Percentiles rank a stretch among this genome's conserved stretches.
These are phyloP conservation scores for Suhomyces canberraensis DNA, from an alignment of 805 yeast species.

Conservation along the genomic window DNA sequence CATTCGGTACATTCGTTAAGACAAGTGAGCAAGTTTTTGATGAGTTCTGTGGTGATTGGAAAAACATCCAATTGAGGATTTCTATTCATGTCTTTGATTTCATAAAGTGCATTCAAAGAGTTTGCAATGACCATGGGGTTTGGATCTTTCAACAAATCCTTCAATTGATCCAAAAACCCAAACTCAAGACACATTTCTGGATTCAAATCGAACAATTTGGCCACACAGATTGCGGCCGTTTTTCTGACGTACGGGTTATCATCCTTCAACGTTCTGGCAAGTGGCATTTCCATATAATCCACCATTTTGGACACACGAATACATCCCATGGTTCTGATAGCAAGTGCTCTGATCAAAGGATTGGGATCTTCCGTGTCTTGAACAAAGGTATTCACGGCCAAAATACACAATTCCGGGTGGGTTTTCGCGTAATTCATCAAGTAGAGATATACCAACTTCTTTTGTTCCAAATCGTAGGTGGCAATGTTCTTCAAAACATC, in stretches of 20 bases:
- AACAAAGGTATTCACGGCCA: constrained; percentile 96
- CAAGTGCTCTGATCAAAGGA: constrained; percentile 92
- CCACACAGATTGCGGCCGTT: constrained; percentile 96
- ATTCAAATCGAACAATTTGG: constrained; percentile 85
- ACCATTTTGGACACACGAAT: constrained; percentile 93
- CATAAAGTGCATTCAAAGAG: constrained; percentile 81
- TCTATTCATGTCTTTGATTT: constrained; percentile 69
- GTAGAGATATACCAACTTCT: constrained; percentile 90
- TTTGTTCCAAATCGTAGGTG: constrained; percentile 93
- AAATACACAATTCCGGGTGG: constrained; percentile 91
- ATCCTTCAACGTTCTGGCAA: constrained; percentile 78
- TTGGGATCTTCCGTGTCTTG: constrained; percentile 94
- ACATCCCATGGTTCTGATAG: constrained; percentile 98
- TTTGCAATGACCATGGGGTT: constrained; percentile 98
- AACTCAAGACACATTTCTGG: constrained; percentile 78
- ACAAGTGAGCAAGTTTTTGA: constrained; percentile 70
- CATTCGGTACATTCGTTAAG: constrained; percentile 98
- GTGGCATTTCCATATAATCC: constrained; percentile 89
- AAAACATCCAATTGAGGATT: constrained; percentile 38
- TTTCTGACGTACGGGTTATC: constrained; percentile 97
- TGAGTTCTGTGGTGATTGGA: constrained; percentile 37
- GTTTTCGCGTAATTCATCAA: constrained; percentile 96
- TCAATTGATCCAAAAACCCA: constrained; percentile 73
- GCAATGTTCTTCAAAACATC: constrained; percentile 96
- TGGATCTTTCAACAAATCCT: constrained; percentile 70